Evolutionary conservation across 257 asterid genomes (phyloP), one percentile per base, ranked within the genome.

Genomic region (Capsicum rhomboideum): DNA sequence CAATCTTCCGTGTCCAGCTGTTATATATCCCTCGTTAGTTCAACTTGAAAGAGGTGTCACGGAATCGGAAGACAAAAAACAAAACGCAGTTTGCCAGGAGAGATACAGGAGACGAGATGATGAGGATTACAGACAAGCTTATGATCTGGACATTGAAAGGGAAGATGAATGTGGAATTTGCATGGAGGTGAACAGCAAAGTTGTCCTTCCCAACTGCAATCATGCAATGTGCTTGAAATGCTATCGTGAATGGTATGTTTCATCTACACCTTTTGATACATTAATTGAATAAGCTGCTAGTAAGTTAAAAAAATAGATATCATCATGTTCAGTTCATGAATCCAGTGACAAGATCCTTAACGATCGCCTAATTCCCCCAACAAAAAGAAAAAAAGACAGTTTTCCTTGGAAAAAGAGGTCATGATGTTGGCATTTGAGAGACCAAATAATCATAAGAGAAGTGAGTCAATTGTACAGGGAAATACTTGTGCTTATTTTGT

Each of bases 151-250:
- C 85, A 89, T 84, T 75, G 98, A 93, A 87, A 89, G 97, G 90
- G 99, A 96, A 83, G 98, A 93, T 77, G 99, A 97, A 89, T 97
- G 99, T 87, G 98, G 98, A 80, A 95, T 97, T 83, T 96, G 99
- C 91, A 91, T 96, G 98, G 98, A 96, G 91, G 85, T 85, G 83
- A 92, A 92, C 71, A 88, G 89, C 85, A 96, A 96, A 89, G 88
- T 94, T 54, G 97, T 94, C 85, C 88, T 96, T 91, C 98, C 99
- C 16, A 90, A 88, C 87, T 96, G 98, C 89, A 92, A 88, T 82
- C 99, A 94, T 84, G 91, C 90, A 85, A 90, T 96, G 92, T 96
- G 99, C 91, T 85, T 92, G 86, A 94, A 93, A 90, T 96, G 99
- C 93, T 96, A 94, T 90, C 92, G 92, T 16, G 97, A 96, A 53